Conservation (phyloP, 2,329 filamentous ascomycete species). For the Pyrenophora teres region DNA sequence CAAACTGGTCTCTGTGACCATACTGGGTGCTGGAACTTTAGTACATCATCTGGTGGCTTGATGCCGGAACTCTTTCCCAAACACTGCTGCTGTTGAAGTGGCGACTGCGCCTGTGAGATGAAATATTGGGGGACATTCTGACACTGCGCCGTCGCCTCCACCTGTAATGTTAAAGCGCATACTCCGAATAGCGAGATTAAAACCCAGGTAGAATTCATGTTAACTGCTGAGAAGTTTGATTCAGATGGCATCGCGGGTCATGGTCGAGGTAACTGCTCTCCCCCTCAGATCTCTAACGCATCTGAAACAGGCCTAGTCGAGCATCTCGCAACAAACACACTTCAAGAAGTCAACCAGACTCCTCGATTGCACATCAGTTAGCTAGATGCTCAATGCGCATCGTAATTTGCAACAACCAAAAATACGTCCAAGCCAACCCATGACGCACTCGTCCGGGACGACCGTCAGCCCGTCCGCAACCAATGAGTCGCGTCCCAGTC, state of each 20-base stretch:
- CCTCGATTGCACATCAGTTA: background rate
- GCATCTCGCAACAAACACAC: background rate
- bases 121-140: conserved; percentile 14
- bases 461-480: no score
- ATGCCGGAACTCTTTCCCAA: background rate
- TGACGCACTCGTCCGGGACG: no score
- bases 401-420: no score
- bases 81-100: conserved; percentile 14
- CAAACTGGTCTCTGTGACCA: conserved; percentile 26
- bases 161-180: conserved; percentile 1
- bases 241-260: background rate
- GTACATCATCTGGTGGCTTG: background rate
- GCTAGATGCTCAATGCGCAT: no score
- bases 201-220: conserved; percentile 16
- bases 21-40: conserved; percentile 5
- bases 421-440: no score
- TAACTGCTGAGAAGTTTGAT: conserved; percentile 1
- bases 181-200: conserved; percentile 11
- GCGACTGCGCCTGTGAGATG: conserved; percentile 11
- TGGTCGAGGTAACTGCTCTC: conserved; percentile 6
- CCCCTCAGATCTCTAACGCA: conserved; percentile 24
- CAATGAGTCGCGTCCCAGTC: background rate
- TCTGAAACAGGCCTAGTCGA: conserved; percentile 19
- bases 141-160: conserved; percentile 12
- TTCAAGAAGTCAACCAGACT: background rate